Evolutionary conservation across 2,329 filamentous ascomycete genomes (phyloP).

Genomic region (Aspergillus caelatus): DNA sequence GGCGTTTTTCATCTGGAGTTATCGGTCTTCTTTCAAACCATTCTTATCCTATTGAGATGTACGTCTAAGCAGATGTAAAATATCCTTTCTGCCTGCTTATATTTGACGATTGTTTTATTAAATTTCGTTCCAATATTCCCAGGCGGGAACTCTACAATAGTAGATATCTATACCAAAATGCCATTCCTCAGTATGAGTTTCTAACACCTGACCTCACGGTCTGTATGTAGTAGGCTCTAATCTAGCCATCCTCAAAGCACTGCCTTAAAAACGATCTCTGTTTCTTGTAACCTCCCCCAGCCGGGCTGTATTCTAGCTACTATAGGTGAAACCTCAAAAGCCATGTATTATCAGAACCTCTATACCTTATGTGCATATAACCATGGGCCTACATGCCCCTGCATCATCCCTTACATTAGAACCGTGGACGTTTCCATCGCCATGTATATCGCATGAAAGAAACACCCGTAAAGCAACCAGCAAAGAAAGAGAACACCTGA

Average conservation of each 20-base stretch:
- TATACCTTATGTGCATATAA: constrained; percentile 12
- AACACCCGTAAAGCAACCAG: constrained; percentile 6
- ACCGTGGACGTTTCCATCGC: constrained; percentile 10
- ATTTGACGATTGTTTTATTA: not conserved
- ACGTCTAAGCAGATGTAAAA: constrained; percentile 11
- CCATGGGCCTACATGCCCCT: constrained; percentile 4
- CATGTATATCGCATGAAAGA: constrained; percentile 17
- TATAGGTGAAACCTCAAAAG: not conserved
- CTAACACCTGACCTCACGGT: not conserved
- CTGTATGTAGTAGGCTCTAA: not conserved
- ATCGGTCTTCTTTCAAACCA: constrained; percentile 1
- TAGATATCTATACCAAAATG: not conserved
- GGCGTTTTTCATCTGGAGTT: constrained; percentile 12
- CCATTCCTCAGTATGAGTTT: not conserved
- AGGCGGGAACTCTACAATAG: not conserved
- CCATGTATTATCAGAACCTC: constrained; percentile 9
- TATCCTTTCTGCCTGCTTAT: not conserved
- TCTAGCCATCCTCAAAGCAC: not conserved
- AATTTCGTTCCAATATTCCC: not conserved
- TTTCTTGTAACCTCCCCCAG: not conserved
- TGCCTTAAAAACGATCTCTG: not conserved
- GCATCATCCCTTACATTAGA: constrained; percentile 17
- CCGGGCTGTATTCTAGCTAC: not conserved
- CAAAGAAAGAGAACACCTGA: not conserved
- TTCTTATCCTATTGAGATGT: constrained; percentile 5